Evolutionary conservation across 2,329 filamentous ascomycete genomes (phyloP).

Genomic region (Erysiphe neolycopersici): DNA sequence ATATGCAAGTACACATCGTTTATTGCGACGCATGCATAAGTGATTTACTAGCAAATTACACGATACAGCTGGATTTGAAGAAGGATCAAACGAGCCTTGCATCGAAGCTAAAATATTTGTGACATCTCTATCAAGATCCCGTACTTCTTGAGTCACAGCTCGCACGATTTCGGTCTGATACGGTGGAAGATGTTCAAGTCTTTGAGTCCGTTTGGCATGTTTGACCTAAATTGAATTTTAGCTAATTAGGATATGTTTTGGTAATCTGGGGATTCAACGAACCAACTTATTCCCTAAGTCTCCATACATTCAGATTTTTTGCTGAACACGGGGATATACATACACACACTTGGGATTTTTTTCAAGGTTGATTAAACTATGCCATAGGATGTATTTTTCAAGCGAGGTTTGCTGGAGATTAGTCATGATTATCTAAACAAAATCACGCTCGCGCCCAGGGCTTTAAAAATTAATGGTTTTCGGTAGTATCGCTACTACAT

Average conservation of each 20-base stretch:
- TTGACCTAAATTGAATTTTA: conserved; percentile 35
- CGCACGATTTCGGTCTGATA: conserved; percentile 86
- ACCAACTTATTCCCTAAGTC: conserved; percentile 45
- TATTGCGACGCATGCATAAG: conserved; percentile 83
- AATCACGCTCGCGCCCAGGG: no score
- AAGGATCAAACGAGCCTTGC: conserved; percentile 66
- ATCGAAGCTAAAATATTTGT: conserved; percentile 55
- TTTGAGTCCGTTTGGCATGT: conserved; percentile 85
- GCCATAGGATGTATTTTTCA: not conserved
- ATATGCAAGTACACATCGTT: conserved; percentile 82
- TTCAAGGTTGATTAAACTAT: not conserved
- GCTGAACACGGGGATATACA: not conserved
- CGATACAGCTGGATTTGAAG: conserved; percentile 55
- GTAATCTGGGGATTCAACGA: conserved; percentile 5
- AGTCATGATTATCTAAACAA: not conserved
- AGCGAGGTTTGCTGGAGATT: not conserved
- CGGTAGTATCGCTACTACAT: no score
- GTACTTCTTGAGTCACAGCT: conserved; percentile 66
- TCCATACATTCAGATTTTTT: conserved; percentile 32
- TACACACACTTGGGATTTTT: not conserved
- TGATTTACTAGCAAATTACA: conserved; percentile 83
- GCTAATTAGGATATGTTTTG: not conserved
- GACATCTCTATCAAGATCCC: conserved; percentile 75
- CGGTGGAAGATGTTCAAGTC: conserved; percentile 59
- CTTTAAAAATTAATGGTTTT: no score